These are phyloP conservation scores for Rutidosis leptorrhynchoides DNA, from an alignment of 129 eudicot genomes.

Conservation along the genomic window DNA sequence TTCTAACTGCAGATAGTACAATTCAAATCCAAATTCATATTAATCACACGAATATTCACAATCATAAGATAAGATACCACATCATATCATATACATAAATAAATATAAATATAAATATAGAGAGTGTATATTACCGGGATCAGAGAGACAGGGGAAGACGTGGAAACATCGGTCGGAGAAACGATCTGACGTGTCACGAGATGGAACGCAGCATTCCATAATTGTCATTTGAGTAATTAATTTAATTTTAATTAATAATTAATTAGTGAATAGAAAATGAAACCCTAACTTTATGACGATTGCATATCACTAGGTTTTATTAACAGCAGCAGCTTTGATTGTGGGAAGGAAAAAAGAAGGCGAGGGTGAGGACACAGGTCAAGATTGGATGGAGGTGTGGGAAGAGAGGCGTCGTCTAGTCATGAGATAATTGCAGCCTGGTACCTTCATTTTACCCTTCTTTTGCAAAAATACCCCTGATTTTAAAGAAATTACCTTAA, in stretches of 20 bases:
- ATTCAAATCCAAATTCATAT: background rate
- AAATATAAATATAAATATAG: background rate
- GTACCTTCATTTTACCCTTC: background rate
- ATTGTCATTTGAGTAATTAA: conserved; percentile 29
- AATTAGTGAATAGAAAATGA: background rate
- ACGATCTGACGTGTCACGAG: conserved; percentile 51
- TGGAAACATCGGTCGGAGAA: conserved; percentile 52
- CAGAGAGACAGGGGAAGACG: conserved; percentile 74
- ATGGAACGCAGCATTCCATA: conserved; percentile 41
- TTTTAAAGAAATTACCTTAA: too few relatives aligned
- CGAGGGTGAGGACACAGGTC: conserved; percentile 10
- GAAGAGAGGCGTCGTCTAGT: conserved; percentile 11
- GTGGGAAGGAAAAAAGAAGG: background rate
- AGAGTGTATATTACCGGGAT: conserved; percentile 57
- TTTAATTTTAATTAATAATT: too few relatives aligned
- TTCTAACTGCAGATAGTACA: conserved; percentile 52
- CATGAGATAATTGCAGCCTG: conserved; percentile 14
- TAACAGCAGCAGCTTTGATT: conserved; percentile 21
- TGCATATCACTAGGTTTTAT: conserved; percentile 3
- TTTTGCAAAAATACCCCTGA: conserved; percentile 2
- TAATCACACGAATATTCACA: background rate
- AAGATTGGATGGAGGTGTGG: conserved; percentile 16
- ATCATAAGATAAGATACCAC: background rate
- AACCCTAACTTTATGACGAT: conserved; percentile 21
- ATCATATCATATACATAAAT: background rate